Evolutionary conservation across 768 basidiomycete genomes (phyloP), one percentile per base, ranked within the genome.

Genomic region (Russula sp.): DNA sequence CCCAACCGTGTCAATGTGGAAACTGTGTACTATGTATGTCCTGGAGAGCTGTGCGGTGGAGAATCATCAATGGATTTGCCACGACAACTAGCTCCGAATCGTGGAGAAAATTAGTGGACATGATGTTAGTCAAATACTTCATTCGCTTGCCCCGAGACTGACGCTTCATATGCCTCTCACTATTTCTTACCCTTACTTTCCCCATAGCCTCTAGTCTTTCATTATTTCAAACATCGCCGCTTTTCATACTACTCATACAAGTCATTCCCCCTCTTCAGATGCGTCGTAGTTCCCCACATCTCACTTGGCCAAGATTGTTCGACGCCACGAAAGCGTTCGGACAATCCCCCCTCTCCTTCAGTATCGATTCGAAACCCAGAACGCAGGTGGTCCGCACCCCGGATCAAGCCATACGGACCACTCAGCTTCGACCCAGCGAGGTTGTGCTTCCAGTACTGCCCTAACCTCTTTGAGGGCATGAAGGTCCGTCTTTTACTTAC

Each of bases 121-220:
- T 93, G 71, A 84, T 87, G 1, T 80, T 98, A 18, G 86, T 85
- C 35, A 93, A 93, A 70, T 91, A 92, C 61, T 96, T 96, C 75
- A 80, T 85, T 62, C 85, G 88, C 39, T 78, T 97, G 13, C 88
- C 91, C 0, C 84, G 87, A 65, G 89, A 93, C 62, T 84, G 84
- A 31, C 83, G 92, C n/a, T n/a, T n/a, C n/a, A n/a, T n/a, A n/a
- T n/a, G n/a, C n/a, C n/a, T n/a, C n/a, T n/a, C n/a, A n/a, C n/a
- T n/a, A n/a, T n/a, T n/a, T n/a, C n/a, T n/a, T n/a, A n/a, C n/a
- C n/a, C n/a, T n/a, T n/a, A n/a, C n/a, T n/a, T n/a, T n/a, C n/a
- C n/a, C n/a, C n/a, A n/a, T n/a, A n/a, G n/a, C n/a, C n/a, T n/a
- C n/a, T n/a, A n/a, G n/a, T n/a, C n/a, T n/a, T n/a, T n/a, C n/a